phyloP scores from a whole-genome alignment of 805 yeast genomes.

The Candida quercuum region DNA sequence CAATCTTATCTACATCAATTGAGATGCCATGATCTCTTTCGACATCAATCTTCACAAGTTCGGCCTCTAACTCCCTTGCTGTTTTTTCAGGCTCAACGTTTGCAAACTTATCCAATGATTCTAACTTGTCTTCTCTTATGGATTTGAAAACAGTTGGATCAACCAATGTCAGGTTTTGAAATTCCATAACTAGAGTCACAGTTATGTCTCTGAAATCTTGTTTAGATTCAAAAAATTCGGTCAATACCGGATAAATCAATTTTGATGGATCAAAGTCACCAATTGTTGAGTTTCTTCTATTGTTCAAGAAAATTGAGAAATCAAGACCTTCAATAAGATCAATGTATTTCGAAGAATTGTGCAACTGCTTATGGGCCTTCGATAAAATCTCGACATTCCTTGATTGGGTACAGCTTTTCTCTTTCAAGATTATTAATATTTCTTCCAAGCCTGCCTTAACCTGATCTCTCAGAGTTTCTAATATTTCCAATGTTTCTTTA shows the following conservation, averaged over 20 bases:
- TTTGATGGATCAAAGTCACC: slow-evolving; percentile 22
- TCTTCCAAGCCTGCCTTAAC: slow-evolving; percentile 36
- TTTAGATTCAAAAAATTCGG: slow-evolving; percentile 72
- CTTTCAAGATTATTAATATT: slow-evolving; percentile 35
- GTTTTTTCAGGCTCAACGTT: slow-evolving; percentile 39
- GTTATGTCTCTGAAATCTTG: slow-evolving; percentile 64
- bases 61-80: slow-evolving; percentile 40
- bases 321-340: slow-evolving; percentile 58
- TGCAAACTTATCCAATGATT: slow-evolving; percentile 30
- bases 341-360: slow-evolving; percentile 41
- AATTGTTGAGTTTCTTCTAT: slow-evolving; percentile 8
- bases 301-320: slow-evolving; percentile 43
- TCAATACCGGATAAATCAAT: slow-evolving; percentile 32
- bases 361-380: slow-evolving; percentile 47
- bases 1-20: slow-evolving; percentile 24
- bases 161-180: slow-evolving; percentile 62
- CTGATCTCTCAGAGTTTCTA: slow-evolving; percentile 33
- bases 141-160: slow-evolving; percentile 74
- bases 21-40: slow-evolving; percentile 33
- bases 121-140: slow-evolving; percentile 43
- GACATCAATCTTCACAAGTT: slow-evolving; percentile 42
- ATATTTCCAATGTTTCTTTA: slow-evolving; percentile 36
- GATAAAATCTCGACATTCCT: slow-evolving; percentile 51
- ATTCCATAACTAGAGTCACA: slow-evolving; percentile 54
- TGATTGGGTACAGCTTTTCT: slow-evolving; percentile 31